Conservation (phyloP, 495 filamentous ascomycete genomes). For the Lasiosphaeria hispida region DNA sequence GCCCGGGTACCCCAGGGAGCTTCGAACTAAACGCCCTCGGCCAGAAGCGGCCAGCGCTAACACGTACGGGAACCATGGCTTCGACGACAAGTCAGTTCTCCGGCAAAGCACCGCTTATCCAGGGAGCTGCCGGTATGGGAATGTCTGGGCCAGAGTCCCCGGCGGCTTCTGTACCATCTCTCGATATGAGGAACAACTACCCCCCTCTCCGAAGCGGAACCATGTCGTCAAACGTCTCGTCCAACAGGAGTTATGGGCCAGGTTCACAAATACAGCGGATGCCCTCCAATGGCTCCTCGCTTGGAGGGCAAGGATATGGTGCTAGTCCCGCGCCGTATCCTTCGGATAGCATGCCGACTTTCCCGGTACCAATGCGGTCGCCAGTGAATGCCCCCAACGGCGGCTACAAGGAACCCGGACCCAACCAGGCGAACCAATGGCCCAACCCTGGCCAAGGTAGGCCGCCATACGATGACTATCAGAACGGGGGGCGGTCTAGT, state of each 20-base stretch:
- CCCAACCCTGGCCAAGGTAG: constrained; percentile 11
- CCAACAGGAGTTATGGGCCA: constrained; percentile 45
- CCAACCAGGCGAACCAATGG: constrained; percentile 16
- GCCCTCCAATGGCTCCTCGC: constrained; percentile 15
- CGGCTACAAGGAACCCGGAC: constrained; percentile 26
- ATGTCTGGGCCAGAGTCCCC: constrained; percentile 50
- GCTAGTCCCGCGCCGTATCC: constrained; percentile 34
- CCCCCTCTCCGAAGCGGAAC: constrained; percentile 37
- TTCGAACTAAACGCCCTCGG: constrained; percentile 49
- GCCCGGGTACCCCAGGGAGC: constrained; percentile 50
- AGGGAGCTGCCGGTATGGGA: constrained; percentile 58
- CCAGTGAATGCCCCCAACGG: constrained; percentile 28
- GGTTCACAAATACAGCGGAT: constrained; percentile 37
- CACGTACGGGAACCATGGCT: constrained; percentile 37
- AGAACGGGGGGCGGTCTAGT: constrained; percentile 34
- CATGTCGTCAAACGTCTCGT: constrained; percentile 31
- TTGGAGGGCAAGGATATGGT: constrained; percentile 18
- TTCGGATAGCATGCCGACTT: constrained; percentile 32
- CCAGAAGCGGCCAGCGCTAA: constrained; percentile 42
- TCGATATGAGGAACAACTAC: constrained; percentile 32
- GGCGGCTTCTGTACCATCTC: constrained; percentile 39
- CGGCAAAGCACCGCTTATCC: constrained; percentile 58
- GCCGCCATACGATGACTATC: constrained; percentile 22
- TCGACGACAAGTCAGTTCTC: constrained; percentile 37
- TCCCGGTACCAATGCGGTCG: constrained; percentile 32